A percentile compares a stretch with the other conserved stretches of the same genome.
These are phyloP conservation scores for Diospyros kaki DNA, from an alignment of 148 eudicot genomes.

Conservation along the genomic window DNA sequence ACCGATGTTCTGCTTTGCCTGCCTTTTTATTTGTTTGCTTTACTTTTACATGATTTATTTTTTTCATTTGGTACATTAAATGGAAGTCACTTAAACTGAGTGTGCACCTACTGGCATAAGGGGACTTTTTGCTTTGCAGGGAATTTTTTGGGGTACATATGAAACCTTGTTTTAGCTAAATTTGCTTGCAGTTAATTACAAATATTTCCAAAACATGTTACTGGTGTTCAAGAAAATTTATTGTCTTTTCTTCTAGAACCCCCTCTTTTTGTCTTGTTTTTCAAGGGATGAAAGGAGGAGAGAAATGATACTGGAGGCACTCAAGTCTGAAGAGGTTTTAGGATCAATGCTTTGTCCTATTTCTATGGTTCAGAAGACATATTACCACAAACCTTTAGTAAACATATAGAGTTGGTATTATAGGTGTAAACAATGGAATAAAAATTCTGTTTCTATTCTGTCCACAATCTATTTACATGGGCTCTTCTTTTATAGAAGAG, in stretches of 20 bases:
- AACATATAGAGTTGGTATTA: not conserved
- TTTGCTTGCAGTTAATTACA: not conserved
- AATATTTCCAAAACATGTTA: not conserved
- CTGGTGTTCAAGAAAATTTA: not conserved
- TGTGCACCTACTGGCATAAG: not conserved
- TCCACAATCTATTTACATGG: no score
- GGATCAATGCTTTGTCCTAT: not conserved
- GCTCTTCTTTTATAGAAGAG: no score
- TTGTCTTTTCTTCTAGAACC: not conserved
- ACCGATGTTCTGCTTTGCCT: not conserved
- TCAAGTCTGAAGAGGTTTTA: not conserved
- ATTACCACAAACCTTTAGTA: not conserved
- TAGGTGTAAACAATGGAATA: not conserved
- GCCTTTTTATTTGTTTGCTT: not conserved
- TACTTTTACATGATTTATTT: not conserved
- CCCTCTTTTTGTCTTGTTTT: not conserved
- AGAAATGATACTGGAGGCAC: not conserved
- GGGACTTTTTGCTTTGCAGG: not conserved
- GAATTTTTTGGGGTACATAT: not conserved
- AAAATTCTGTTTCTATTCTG: not conserved
- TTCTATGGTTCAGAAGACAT: not conserved
- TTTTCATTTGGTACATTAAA: not conserved
- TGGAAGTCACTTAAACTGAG: slow-evolving; percentile 1
- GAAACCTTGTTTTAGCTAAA: not conserved
- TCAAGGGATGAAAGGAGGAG: not conserved